Base-by-base conservation (phyloP, 176 grass and related monocot species). In the Zea luxurians region DNA sequence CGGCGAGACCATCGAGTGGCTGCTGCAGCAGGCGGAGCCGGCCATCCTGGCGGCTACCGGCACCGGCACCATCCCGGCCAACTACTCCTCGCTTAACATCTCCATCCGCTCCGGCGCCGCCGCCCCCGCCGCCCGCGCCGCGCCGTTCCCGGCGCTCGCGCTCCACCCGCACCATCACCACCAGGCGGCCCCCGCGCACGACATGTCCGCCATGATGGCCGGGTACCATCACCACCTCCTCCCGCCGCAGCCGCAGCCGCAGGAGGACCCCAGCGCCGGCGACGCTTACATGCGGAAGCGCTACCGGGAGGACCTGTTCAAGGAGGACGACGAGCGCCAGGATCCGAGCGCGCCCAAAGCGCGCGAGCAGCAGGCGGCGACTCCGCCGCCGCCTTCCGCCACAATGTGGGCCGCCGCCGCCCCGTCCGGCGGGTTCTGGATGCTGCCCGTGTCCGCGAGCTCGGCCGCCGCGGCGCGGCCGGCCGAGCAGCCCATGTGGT, bases 1-100 rank as follows among this genome's bases (percentile, higher is more conserved):
- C 53, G 96, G 96, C 48, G 96, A 99, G 88, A 99, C 96, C 37
- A 93, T 99, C 81, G 96, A 99, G 84, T 99, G 96, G 96, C 68
- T 99, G 37, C 86, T 99, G 54, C 92, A 96, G 85, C 96, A 99
- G 80, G 96, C 96, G 15, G 96, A 99, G 67, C 92, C 96, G 5
- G 92, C 96, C 64, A 99, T 99, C 75, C 76, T 99, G 7, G 92
- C 96, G 7, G 92, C 96, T 13, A 99, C 96, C 0, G 96, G 96
- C 3, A 99, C 96, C 9, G 96, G 96, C 12, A 96, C 96, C 63
- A 93, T 96, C 58, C 96, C 96, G 8, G 92, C 96, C 44, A 96
- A 96, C 84, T 91, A 89, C 84, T 89, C 90, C 40, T 79, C 96
- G 11, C 88, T 99, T 60, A 99, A 93, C 78, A 86, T 96, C 86